A percentile compares a stretch with the other conserved stretches of the same genome.
Evolutionary conservation across 768 basidiomycete genomes (phyloP).

Genomic region (Leccinum obscurum): DNA sequence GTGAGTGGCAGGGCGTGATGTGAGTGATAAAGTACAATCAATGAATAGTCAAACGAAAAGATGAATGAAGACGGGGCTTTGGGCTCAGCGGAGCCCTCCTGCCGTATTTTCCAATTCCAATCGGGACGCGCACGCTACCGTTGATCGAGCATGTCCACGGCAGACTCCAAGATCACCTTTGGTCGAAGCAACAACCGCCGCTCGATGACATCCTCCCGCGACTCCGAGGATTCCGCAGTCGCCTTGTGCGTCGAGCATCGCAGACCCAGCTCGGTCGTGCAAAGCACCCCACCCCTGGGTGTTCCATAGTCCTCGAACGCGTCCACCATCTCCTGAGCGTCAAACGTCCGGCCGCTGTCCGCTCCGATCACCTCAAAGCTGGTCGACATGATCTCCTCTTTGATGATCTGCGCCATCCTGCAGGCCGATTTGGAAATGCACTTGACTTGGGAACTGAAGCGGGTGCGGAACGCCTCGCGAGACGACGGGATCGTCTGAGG

Average conservation of each 20-base stretch:
- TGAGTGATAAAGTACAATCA: neutral
- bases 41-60: neutral
- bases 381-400: slow-evolving; percentile 77
- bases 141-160: slow-evolving; percentile 49
- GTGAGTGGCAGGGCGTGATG: neutral
- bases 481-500: slow-evolving; percentile 40
- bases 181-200: slow-evolving; percentile 62
- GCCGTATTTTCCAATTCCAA: neutral
- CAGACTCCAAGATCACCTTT: slow-evolving; percentile 79
- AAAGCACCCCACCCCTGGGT: slow-evolving; percentile 54
- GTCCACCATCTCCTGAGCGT: slow-evolving; percentile 54
- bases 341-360: slow-evolving; percentile 52
- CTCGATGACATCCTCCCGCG: slow-evolving; percentile 49
- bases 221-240: slow-evolving; percentile 20
- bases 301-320: slow-evolving; percentile 61
- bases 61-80: neutral
- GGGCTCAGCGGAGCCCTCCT: neutral
- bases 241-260: slow-evolving; percentile 56
- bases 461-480: slow-evolving; percentile 42
- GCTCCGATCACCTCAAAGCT: slow-evolving; percentile 70
- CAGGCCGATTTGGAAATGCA: slow-evolving; percentile 66
- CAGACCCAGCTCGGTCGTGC: slow-evolving; percentile 72
- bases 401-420: slow-evolving; percentile 59
- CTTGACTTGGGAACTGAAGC: slow-evolving; percentile 60
- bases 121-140: slow-evolving; percentile 16